phyloP scores from a whole-genome alignment of 129 eudicot genomes.

The Artemisia argyi region DNA sequence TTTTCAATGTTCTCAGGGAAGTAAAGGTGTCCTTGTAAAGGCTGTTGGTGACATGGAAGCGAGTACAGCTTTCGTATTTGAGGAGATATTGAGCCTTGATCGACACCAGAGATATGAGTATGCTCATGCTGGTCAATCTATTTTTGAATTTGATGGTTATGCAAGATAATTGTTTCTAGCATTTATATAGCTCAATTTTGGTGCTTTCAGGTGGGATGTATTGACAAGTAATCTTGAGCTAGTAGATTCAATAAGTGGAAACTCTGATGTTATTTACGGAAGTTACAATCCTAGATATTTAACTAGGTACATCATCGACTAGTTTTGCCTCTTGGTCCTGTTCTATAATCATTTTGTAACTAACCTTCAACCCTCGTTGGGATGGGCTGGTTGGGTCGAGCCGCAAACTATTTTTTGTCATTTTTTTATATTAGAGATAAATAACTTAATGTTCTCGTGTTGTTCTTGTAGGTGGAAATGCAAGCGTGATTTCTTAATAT shows the following conservation, averaged over 20 bases:
- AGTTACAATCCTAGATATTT: conserved; percentile 60
- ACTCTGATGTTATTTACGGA: conserved; percentile 89
- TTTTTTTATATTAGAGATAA: no score
- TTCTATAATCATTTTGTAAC: no score
- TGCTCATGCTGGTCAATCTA: conserved; percentile 27
- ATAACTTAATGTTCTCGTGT: conserved; percentile 1
- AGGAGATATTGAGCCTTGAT: conserved; percentile 72
- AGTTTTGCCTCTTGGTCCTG: neutral
- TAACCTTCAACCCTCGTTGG: no score
- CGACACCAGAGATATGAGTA: conserved; percentile 81
- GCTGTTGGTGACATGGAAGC: conserved; percentile 92
- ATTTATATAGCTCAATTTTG: conserved; percentile 2
- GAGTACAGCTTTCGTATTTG: conserved; percentile 82
- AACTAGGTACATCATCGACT: conserved; percentile 48
- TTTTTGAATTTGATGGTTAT: conserved; percentile 12
- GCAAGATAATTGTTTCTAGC: conserved; percentile 24
- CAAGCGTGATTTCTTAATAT: conserved; percentile 84
- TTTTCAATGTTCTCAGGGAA: conserved; percentile 3
- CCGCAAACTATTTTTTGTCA: no score
- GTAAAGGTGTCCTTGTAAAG: conserved; percentile 83
- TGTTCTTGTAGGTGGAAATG: conserved; percentile 73
- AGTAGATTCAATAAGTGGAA: conserved; percentile 70
- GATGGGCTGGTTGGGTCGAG: no score
- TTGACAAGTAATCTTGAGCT: conserved; percentile 84
- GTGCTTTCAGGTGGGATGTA: conserved; percentile 75